Base-by-base conservation (phyloP, 1,284 basidiomycete species). In the Entoloma clypeatum region DNA sequence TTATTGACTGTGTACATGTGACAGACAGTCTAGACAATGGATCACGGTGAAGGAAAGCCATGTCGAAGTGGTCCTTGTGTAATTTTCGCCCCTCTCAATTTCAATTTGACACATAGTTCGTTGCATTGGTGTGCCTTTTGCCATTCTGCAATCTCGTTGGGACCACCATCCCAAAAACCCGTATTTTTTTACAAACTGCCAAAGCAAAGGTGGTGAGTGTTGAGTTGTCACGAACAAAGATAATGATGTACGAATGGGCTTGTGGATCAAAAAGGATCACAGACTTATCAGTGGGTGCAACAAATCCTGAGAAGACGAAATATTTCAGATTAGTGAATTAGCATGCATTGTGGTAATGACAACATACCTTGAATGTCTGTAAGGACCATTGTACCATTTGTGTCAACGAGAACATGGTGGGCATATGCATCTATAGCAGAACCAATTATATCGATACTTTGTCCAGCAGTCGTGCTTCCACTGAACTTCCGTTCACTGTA, bases 341-440 rank as follows among this genome's bases (percentile, higher is more conserved):
- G n/a, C n/a, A n/a, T n/a, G n/a, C n/a, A n/a, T n/a, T n/a, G n/a
- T n/a, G n/a, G n/a, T n/a, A n/a, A n/a, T 35, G 3, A 35, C 7
- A 6, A 22, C 25, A n/a, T 30, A 52, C 54, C 56, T 51, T 59
- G 57, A 3, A 58, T n/a, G 40, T 58, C 51, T 5, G 51, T 43
- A n/a, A 59, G 30, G 16, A 59, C 16, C 2, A 49, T 19, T 8
- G 30, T 39, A 8, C 44, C 45, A 10, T 25, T 3, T 8, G 40
- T 52, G 25, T 57, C 54, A 4, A 48, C 43, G 7, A 56, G 22
- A 3, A 46, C 31, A 39, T 55, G 54, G 24, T 59, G 58, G 0
- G 49, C 49, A 47, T 51, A 58, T 2, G 55, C 52, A 51, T 59
- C 48, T 4, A 56, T 38, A 7, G 43, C 45, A 8, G 27, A 7